These are phyloP conservation scores for Suillus brevipes DNA, from an alignment of 768 basidiomycete species.

Conservation along the genomic window DNA sequence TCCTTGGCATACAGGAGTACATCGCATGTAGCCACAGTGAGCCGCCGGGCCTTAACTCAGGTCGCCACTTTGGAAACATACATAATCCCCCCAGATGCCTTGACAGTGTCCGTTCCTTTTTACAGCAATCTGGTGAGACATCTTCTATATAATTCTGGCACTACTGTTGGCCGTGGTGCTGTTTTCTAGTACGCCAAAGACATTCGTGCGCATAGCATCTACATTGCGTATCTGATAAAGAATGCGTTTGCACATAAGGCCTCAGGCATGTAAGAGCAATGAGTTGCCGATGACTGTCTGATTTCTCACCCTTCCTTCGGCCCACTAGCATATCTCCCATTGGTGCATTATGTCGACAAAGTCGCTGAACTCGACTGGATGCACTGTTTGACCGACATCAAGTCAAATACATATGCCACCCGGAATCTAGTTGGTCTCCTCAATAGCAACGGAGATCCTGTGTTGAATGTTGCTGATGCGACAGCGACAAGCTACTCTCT, in stretches of 20 bases:
- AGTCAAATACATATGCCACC: slow-evolving; percentile 9
- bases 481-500: slow-evolving; percentile 14
- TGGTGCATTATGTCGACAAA: not conserved
- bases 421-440: slow-evolving; percentile 4
- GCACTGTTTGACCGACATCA: slow-evolving; percentile 15
- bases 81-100: not conserved
- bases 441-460: not conserved
- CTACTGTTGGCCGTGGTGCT: not conserved
- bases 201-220: not conserved
- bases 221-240: not conserved
- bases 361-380: slow-evolving; percentile 6
- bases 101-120: not conserved
- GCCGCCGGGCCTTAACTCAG: not conserved
- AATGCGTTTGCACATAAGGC: not conserved
- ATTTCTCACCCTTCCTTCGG: not conserved
- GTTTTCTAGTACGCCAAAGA: not conserved
- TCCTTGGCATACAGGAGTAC: not conserved
- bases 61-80: not conserved
- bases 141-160: not conserved
- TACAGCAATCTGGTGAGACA: not conserved
- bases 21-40: not conserved
- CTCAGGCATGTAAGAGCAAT: not conserved
- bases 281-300: not conserved
- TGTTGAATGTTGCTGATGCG: slow-evolving; percentile 2
- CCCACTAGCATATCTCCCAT: not conserved